A percentile compares a stretch with the other conserved stretches of the same genome.
phyloP scores from a whole-genome alignment of 1,139 yeast species.

The Kurtzmaniella quercitrusa region DNA sequence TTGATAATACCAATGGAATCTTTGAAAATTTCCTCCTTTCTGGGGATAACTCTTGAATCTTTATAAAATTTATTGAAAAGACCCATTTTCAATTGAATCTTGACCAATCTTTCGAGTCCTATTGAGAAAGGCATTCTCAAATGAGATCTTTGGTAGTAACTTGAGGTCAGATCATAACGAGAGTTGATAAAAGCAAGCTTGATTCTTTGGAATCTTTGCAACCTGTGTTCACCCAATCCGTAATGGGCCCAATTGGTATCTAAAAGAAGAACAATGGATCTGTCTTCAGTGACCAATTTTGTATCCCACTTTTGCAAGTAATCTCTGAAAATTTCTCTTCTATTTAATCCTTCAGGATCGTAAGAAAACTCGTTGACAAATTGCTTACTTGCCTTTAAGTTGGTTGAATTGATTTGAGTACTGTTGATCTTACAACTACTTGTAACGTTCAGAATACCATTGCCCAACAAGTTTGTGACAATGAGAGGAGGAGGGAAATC shows the following conservation, averaged over 20 bases:
- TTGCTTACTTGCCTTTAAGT: neutral
- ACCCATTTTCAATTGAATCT: constrained; percentile 8
- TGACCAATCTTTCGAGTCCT: constrained; percentile 7
- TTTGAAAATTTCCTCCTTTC: constrained; percentile 3
- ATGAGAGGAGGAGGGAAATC: constrained; percentile 16
- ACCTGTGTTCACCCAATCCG: constrained; percentile 10
- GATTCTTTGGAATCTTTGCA: constrained; percentile 7
- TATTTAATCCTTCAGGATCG: constrained; percentile 13
- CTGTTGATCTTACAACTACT: neutral
- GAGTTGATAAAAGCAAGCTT: constrained; percentile 7
- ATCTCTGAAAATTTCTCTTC: constrained; percentile 10
- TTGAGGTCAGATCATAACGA: constrained; percentile 6
- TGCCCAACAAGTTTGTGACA: constrained; percentile 11
- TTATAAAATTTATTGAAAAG: constrained; percentile 11
- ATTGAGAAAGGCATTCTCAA: constrained; percentile 8
- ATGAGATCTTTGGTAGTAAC: constrained; percentile 4
- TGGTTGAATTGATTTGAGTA: constrained; percentile 3
- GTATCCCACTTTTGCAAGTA: constrained; percentile 12
- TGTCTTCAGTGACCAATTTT: constrained; percentile 8
- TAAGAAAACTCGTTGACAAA: constrained; percentile 5
- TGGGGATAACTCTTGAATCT: constrained; percentile 5
- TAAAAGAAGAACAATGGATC: constrained; percentile 10
- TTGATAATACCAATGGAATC: constrained; percentile 6
- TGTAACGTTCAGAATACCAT: constrained; percentile 5
- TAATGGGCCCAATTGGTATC: constrained; percentile 14